Percentiles rank a stretch among this genome's conserved stretches.
These are phyloP conservation scores for Heterobasidion annosum DNA, from an alignment of 1,284 basidiomycete species.

Conservation along the genomic window DNA sequence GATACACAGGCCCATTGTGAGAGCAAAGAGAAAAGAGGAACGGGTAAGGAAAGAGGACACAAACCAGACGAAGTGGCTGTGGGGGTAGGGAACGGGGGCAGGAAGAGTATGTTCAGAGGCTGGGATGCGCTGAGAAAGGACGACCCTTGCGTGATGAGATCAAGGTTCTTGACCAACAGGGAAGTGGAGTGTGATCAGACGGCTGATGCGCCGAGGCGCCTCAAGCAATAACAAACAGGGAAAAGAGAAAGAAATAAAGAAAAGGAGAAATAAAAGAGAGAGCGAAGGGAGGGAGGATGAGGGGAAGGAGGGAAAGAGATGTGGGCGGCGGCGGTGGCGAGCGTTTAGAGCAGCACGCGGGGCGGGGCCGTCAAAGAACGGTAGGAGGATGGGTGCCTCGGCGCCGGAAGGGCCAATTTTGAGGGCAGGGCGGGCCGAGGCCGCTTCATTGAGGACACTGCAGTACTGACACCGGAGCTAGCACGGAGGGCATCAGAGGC, in stretches of 20 bases:
- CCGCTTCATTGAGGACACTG: too few species aligned
- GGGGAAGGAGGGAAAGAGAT: constrained; percentile 1
- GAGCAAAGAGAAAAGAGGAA: neutral
- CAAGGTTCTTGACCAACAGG: neutral
- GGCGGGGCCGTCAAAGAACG: neutral
- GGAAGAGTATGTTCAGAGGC: neutral
- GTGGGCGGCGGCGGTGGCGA: neutral
- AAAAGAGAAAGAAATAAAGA: constrained; percentile 7
- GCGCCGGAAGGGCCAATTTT: too few species aligned
- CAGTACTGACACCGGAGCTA: neutral
- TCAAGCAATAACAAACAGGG: constrained; percentile 7
- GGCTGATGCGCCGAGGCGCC: constrained; percentile 1
- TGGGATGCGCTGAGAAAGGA: neutral
- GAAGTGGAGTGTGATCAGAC: neutral
- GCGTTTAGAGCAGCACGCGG: neutral
- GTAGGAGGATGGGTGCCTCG: neutral
- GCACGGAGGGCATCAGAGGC: neutral
- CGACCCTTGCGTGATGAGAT: neutral
- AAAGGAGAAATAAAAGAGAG: constrained; percentile 7
- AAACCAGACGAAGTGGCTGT: neutral
- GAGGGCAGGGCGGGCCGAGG: too few species aligned
- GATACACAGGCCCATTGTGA: constrained; percentile 67
- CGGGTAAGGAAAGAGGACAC: neutral
- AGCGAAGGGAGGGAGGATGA: neutral
- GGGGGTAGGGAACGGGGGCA: too few species aligned